These are phyloP conservation scores for Saccharomyces uvarum DNA, from an alignment of 1,139 yeast genomes.

Conservation along the genomic window DNA sequence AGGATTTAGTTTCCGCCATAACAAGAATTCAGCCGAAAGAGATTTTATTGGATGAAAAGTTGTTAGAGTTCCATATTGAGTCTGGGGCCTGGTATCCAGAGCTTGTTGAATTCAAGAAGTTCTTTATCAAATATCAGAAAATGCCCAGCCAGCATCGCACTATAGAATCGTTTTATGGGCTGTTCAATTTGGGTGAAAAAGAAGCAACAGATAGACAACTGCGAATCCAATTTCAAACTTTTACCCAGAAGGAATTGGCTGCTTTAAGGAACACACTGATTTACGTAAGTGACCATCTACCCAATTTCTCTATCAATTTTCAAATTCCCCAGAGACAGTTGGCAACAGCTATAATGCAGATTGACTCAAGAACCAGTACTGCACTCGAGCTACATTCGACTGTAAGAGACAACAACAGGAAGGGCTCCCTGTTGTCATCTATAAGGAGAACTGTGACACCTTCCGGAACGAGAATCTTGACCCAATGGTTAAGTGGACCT, in stretches of 20 bases:
- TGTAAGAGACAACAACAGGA: slow-evolving; percentile 47
- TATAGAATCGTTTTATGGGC: slow-evolving; percentile 28
- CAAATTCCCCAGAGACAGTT: slow-evolving; percentile 46
- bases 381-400: slow-evolving; percentile 68
- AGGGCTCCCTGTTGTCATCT: slow-evolving; percentile 64
- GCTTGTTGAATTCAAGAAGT: slow-evolving; percentile 52
- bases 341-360: slow-evolving; percentile 53
- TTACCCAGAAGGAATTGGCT: slow-evolving; percentile 41
- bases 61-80: slow-evolving; percentile 31
- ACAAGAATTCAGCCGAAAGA: slow-evolving; percentile 35
- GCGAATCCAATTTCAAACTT: slow-evolving; percentile 23
- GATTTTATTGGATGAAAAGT: slow-evolving; percentile 32
- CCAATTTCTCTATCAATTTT: slow-evolving; percentile 42
- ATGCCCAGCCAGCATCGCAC: slow-evolving; percentile 34
- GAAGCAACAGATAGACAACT: slow-evolving; percentile 23
- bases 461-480: slow-evolving; percentile 69
- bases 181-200: slow-evolving; percentile 22
- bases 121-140: slow-evolving; percentile 49
- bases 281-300: slow-evolving; percentile 51
- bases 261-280: slow-evolving; percentile 51
- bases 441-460: slow-evolving; percentile 69
- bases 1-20: slow-evolving; percentile 32
- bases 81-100: slow-evolving; percentile 51
- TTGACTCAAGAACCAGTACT: slow-evolving; percentile 75
- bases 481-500: slow-evolving; percentile 82